These are phyloP conservation scores for Trichosporon inkin DNA, from an alignment of 1,284 basidiomycete species.

Conservation along the genomic window DNA sequence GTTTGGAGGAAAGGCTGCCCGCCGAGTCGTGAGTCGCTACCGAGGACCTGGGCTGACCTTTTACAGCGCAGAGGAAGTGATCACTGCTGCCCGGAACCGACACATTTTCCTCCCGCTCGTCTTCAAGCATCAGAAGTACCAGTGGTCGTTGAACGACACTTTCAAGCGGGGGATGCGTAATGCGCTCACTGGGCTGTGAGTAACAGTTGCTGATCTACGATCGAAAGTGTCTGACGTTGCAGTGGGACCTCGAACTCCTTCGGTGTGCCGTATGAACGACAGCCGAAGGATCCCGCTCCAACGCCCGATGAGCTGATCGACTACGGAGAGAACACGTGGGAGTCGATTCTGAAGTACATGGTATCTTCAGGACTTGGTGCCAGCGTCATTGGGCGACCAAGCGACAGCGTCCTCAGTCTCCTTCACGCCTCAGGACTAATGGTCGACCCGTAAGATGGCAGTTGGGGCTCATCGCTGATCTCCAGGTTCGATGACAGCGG, in stretches of 20 bases:
- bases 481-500: constrained; percentile 23
- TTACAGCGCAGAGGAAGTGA: constrained; percentile 62
- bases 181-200: constrained; percentile 88
- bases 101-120: constrained; percentile 62
- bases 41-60: constrained; percentile 5
- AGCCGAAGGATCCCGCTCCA: constrained; percentile 47
- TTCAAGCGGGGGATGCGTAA: constrained; percentile 78
- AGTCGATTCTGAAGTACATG: constrained; percentile 98
- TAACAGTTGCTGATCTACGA: constrained; percentile 17
- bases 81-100: constrained; percentile 63
- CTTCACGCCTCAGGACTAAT: constrained; percentile 84
- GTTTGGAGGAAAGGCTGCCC: constrained; percentile 50
- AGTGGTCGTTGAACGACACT: constrained; percentile 62
- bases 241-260: constrained; percentile 89
- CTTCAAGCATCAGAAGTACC: constrained; percentile 53
- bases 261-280: constrained; percentile 71
- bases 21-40: constrained; percentile 34
- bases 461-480: constrained; percentile 34
- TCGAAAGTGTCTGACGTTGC: constrained; percentile 2
- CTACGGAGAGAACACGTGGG: constrained; percentile 90
- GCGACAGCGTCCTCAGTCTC: constrained; percentile 69
- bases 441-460: constrained; percentile 51
- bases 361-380: constrained; percentile 75
- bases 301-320: constrained; percentile 66
- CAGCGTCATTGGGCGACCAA: constrained; percentile 57